Percentiles rank a stretch among this genome's conserved stretches.
Evolutionary conservation across 257 asterid genomes (phyloP).

Genomic region (Petunia axillaris): DNA sequence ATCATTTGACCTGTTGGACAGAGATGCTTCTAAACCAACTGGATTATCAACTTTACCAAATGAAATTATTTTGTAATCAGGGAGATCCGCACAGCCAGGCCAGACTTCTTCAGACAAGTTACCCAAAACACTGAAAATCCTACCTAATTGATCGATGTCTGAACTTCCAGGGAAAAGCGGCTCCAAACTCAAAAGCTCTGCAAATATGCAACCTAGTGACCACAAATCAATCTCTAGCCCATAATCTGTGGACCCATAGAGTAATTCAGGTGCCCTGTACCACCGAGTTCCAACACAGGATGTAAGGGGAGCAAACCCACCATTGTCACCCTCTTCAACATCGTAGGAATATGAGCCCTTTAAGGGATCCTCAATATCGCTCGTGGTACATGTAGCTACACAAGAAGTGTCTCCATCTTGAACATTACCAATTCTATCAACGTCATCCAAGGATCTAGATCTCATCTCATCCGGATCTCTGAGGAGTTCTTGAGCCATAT

Average conservation of each 20-base stretch:
- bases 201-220: constrained; percentile 92
- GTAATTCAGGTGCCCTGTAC: constrained; percentile 89
- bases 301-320: constrained; percentile 70
- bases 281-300: constrained; percentile 97
- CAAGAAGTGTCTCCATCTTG: constrained; percentile 75
- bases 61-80: constrained; percentile 74
- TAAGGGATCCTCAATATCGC: constrained; percentile 69
- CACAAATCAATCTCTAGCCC: constrained; percentile 85
- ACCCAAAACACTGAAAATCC: constrained; percentile 66
- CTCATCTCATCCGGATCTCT: constrained; percentile 36
- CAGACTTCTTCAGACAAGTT: constrained; percentile 68
- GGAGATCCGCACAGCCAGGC: constrained; percentile 77
- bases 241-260: constrained; percentile 79
- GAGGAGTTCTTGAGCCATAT: constrained; percentile 37
- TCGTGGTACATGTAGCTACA: constrained; percentile 76
- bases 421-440: constrained; percentile 57
- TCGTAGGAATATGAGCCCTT: constrained; percentile 53
- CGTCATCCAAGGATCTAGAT: constrained; percentile 38
- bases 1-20: constrained; percentile 56
- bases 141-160: constrained; percentile 82
- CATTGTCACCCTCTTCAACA: constrained; percentile 48
- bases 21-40: constrained; percentile 58
- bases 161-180: constrained; percentile 86
- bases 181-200: constrained; percentile 72
- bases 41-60: constrained; percentile 71